These are phyloP conservation scores for Xylaria sp. DNA, from an alignment of 2,329 filamentous ascomycete species.

Conservation along the genomic window DNA sequence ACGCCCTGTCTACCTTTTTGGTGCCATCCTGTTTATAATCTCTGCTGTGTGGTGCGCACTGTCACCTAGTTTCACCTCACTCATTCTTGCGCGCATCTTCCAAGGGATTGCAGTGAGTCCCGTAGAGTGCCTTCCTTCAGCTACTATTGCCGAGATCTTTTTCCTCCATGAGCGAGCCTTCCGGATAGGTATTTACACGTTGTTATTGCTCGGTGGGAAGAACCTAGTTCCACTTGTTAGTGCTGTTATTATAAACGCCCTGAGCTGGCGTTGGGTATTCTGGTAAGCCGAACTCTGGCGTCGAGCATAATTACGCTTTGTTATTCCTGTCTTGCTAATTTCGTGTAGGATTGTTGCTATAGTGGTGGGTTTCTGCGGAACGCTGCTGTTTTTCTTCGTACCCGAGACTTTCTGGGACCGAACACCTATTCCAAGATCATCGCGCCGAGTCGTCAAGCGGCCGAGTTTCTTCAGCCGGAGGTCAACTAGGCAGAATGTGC, in stretches of 20 bases:
- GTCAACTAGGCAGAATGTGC: conserved; percentile 53
- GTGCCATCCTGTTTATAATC: conserved; percentile 79
- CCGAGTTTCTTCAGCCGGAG: conserved; percentile 60
- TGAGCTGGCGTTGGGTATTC: conserved; percentile 92
- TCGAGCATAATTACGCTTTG: background rate
- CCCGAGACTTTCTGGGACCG: conserved; percentile 97
- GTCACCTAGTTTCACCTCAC: conserved; percentile 82
- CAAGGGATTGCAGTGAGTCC: conserved; percentile 90
- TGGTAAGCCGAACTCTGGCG: conserved; percentile 65
- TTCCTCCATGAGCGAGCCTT: conserved; percentile 92
- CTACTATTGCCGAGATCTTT: conserved; percentile 95
- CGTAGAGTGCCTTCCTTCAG: conserved; percentile 91
- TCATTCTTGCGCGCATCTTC: conserved; percentile 84
- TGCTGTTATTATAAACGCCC: conserved; percentile 80
- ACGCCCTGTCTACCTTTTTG: conserved; percentile 85
- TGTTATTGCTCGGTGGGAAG: conserved; percentile 89
- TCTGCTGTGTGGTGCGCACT: conserved; percentile 86
- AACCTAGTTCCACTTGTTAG: conserved; percentile 89
- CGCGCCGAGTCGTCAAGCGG: conserved; percentile 53
- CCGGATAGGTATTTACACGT: conserved; percentile 90
- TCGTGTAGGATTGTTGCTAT: conserved; percentile 79
- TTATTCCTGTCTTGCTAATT: conserved; percentile 21
- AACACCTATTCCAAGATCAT: conserved; percentile 65
- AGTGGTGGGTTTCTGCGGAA: conserved; percentile 75
- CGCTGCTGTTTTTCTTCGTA: conserved; percentile 87